Evolutionary conservation across 2,329 filamentous ascomycete species (phyloP), one percentile per base, ranked within the genome.

Genomic region (Apiospora arundinis): DNA sequence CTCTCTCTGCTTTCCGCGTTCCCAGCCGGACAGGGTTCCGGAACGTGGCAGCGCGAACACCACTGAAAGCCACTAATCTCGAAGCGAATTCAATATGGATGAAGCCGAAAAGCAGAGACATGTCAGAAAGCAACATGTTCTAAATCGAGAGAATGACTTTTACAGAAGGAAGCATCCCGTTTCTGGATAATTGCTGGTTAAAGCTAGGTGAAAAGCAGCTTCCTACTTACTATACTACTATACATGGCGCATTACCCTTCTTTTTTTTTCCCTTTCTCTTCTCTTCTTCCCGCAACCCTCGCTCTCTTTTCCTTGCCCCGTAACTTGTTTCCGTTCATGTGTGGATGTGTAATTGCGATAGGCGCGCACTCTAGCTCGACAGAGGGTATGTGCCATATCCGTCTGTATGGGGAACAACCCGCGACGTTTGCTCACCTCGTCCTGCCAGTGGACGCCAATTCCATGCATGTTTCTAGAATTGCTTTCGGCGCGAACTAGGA

Each of bases 1-100:
- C 14, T 12, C n/a, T 49, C 25, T 49, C n/a, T 14, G n/a, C 21
- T 49, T 60, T 21, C 52, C 7, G 42, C 14, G 4, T 45, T 45
- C 11, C 42, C 12, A 16, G 4, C 42, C 16, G 9, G 6, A 9
- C 28, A 56, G 49, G 49, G 49, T 25, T 32, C 16, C 28, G 21
- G 52, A 60, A 60, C 52, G 52, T 60, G 52, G 28, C 52, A 60
- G 28, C 52, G 52, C 52, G 52, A 60, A 60, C 52, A 60, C 28
- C 52, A 60, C 52, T 28, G 49, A 14, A 52, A 25, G 49, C 49
- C 49, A 52, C 49, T 28, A 28, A 28, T 21, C 28, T 21, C 52
- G 28, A 60, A 28, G 52, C 52, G 14, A 32, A 28, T 11, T 7
- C 52, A 60, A 60, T 60, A 21, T 60, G 52, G 21, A 32, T 32